Evolutionary conservation across 106 monocot genomes (phyloP).

Genomic region (Dioscorea dumetorum): DNA sequence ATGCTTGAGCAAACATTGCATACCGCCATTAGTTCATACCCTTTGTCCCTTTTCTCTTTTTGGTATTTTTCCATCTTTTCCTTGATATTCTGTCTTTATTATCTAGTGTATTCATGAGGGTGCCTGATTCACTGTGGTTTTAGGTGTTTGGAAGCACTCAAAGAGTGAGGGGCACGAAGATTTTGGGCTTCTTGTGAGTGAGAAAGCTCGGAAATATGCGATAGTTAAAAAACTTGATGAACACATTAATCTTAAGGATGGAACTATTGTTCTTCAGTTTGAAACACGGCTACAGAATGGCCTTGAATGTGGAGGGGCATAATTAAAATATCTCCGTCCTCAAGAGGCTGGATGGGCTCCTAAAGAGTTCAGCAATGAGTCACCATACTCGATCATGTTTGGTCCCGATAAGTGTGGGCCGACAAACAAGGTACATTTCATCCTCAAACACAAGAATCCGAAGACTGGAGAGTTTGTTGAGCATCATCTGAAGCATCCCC

Average conservation of each 20-base stretch:
- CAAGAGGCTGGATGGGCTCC: conserved; percentile 63
- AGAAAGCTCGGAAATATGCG: conserved; percentile 73
- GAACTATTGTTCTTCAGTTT: conserved; percentile 51
- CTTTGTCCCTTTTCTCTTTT: too few species aligned
- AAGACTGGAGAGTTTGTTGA: conserved; percentile 62
- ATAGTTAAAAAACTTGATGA: conserved; percentile 63
- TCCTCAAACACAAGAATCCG: conserved; percentile 68
- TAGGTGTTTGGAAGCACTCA: conserved; percentile 74
- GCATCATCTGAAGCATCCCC: conserved; percentile 72
- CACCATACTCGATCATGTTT: conserved; percentile 89
- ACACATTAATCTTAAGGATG: conserved; percentile 51
- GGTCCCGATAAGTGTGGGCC: conserved; percentile 74
- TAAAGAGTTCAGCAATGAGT: conserved; percentile 70
- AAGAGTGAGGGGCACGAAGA: conserved; percentile 94
- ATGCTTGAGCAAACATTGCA: too few species aligned
- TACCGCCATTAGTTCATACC: too few species aligned
- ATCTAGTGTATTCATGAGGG: too few species aligned
- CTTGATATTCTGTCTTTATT: too few species aligned
- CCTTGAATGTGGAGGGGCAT: conserved; percentile 83
- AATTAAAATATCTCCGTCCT: conserved; percentile 69
- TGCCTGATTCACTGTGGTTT: too few species aligned
- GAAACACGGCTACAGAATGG: conserved; percentile 73
- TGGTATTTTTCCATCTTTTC: too few species aligned
- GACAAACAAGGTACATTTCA: conserved; percentile 78
- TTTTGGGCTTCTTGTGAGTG: conserved; percentile 73